These are phyloP conservation scores for Trifolium repens DNA, from an alignment of 306 rosid species.

Conservation along the genomic window DNA sequence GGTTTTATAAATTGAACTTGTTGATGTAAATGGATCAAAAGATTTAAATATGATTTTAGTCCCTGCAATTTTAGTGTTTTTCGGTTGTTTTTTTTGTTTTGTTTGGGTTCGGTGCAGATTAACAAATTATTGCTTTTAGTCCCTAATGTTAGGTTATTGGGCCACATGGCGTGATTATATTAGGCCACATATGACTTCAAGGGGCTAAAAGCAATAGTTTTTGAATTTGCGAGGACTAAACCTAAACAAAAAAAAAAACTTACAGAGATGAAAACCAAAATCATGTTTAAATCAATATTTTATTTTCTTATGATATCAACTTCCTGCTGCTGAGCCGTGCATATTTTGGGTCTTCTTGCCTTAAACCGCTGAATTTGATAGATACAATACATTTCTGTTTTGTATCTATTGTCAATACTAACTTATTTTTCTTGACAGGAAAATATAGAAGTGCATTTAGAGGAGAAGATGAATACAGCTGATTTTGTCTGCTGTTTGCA, in stretches of 20 bases:
- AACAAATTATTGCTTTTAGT: no score
- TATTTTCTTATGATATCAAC: not conserved
- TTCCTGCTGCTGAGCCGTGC: not conserved
- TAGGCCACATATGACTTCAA: no score
- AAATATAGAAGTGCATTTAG: conserved; percentile 58
- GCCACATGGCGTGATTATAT: no score
- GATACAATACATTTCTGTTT: no score
- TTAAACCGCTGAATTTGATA: no score
- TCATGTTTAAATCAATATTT: not conserved
- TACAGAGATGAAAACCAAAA: not conserved
- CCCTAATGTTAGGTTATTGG: no score
- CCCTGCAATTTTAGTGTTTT: no score
- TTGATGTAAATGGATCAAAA: not conserved
- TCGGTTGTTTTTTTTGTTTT: no score
- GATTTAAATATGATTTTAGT: no score
- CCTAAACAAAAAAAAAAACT: not conserved
- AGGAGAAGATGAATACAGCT: conserved; percentile 63
- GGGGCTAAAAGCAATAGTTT: no score
- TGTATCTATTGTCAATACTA: not conserved
- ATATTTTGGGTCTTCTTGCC: not conserved
- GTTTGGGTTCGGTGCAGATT: no score
- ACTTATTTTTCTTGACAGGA: conserved; percentile 55
- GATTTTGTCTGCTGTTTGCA: conserved; percentile 97
- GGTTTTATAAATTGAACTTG: conserved; percentile 9
- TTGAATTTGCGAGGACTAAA: not conserved